Evolutionary conservation across 2,329 filamentous ascomycete species (phyloP).

Genomic region (Botrytis tulipae): DNA sequence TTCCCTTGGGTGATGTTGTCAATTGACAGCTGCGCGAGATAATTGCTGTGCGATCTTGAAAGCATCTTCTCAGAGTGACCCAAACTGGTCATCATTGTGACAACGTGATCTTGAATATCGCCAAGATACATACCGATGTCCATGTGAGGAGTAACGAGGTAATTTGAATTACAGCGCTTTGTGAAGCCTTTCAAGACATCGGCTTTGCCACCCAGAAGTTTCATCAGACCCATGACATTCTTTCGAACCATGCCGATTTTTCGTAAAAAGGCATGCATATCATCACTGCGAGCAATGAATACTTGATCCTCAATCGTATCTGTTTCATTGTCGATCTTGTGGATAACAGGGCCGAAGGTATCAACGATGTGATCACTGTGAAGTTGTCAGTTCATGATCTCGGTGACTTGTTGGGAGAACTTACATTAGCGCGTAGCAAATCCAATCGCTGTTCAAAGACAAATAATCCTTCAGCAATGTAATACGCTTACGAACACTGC

Average conservation of each 20-base stretch:
- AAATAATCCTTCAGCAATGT: constrained; percentile 92
- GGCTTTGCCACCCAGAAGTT: constrained; percentile 93
- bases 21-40: constrained; percentile 89
- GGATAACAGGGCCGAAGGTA: constrained; percentile 86
- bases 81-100: constrained; percentile 98
- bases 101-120: constrained; percentile 98
- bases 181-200: constrained; percentile 97
- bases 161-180: constrained; percentile 97
- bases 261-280: constrained; percentile 82
- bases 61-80: constrained; percentile 98
- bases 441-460: constrained; percentile 93
- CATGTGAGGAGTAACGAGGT: constrained; percentile 89
- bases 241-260: constrained; percentile 89
- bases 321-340: constrained; percentile 80
- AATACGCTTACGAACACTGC: constrained; percentile 88
- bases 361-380: constrained; percentile 91
- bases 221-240: constrained; percentile 90
- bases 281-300: constrained; percentile 85
- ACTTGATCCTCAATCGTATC: constrained; percentile 95
- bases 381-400: constrained; percentile 21
- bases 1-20: constrained; percentile 88
- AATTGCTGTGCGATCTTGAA: constrained; percentile 90
- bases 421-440: constrained; percentile 96
- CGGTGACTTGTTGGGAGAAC: constrained; percentile 37
- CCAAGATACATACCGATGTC: constrained; percentile 96